These are phyloP conservation scores for Cenchrus fungigraminus DNA, from an alignment of 176 grass and related monocot genomes.

Conservation along the genomic window DNA sequence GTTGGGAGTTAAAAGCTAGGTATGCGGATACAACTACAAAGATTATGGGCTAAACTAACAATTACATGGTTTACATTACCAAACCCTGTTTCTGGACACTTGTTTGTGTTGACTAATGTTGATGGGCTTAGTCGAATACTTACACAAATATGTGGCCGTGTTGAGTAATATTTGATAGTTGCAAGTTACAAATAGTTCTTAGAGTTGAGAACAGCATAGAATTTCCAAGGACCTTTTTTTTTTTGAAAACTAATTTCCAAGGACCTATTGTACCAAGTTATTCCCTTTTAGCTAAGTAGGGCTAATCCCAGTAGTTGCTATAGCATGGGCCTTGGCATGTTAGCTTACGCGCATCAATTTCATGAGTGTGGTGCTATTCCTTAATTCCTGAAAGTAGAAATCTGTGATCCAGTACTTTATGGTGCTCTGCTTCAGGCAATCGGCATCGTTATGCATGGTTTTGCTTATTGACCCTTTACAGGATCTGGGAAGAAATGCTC, in stretches of 20 bases:
- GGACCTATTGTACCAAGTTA: neutral
- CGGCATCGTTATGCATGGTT: neutral
- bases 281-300: no score
- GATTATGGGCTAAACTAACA: neutral
- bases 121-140: neutral
- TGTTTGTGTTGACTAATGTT: neutral
- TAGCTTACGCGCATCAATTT: neutral
- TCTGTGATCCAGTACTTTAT: neutral
- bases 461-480: constrained; percentile 37
- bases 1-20: no score
- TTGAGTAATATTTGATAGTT: neutral
- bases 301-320: neutral
- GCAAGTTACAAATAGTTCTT: neutral
- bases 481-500: constrained; percentile 78
- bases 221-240: neutral
- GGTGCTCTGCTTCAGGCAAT: neutral
- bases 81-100: neutral
- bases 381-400: neutral
- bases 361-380: neutral
- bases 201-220: neutral
- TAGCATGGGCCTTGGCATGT: neutral
- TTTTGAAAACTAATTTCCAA: neutral
- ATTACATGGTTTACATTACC: neutral
- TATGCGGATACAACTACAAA: neutral
- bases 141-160: neutral